Evolutionary conservation across 2,329 filamentous ascomycete species (phyloP).

Genomic region (Arachnomyces sp.): DNA sequence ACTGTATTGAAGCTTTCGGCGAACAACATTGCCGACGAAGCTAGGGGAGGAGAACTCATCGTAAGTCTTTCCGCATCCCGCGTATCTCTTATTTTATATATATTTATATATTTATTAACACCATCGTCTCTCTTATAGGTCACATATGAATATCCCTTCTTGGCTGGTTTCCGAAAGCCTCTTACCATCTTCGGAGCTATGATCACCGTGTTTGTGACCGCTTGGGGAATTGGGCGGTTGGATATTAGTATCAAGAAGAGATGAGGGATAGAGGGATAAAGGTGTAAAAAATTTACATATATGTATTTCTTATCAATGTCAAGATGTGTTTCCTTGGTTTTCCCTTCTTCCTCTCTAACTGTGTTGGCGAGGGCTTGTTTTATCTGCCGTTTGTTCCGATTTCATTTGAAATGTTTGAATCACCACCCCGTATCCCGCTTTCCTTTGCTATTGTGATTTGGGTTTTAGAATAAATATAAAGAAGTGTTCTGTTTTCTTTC

Average conservation of each 20-base stretch:
- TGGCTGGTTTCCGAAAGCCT: conserved; percentile 75
- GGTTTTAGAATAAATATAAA: no score
- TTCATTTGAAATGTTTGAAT: no score
- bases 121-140: conserved; percentile 36
- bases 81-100: conserved; percentile 1
- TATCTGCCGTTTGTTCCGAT: no score
- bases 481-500: no score
- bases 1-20: conserved; percentile 74
- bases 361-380: no score
- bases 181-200: conserved; percentile 69
- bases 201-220: conserved; percentile 64
- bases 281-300: no score
- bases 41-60: conserved; percentile 72
- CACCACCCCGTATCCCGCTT: no score
- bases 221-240: conserved; percentile 69
- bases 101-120: not conserved
- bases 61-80: conserved; percentile 31
- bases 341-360: no score
- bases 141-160: conserved; percentile 74
- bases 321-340: no score
- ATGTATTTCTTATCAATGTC: no score
- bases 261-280: conserved; percentile 19
- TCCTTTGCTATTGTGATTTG: no score
- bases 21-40: conserved; percentile 82
- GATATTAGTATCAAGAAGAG: conserved; percentile 70